These are phyloP conservation scores for Cupressus sempervirens DNA, from an alignment of 75 land plant species.

Conservation along the genomic window DNA sequence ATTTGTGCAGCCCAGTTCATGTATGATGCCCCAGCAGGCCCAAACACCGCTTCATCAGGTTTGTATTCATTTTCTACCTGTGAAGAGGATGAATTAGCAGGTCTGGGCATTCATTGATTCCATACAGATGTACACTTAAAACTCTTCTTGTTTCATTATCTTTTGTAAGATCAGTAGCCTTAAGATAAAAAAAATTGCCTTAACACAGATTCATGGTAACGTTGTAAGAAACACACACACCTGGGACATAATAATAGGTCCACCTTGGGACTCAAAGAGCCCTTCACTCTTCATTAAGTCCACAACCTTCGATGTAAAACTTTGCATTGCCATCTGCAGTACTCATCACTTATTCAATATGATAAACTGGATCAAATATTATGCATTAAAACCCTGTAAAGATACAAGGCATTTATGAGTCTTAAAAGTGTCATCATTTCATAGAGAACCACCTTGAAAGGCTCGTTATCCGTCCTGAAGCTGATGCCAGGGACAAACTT, in stretches of 20 bases:
- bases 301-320: constrained; percentile 66
- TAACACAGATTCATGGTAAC: neutral
- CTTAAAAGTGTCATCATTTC: neutral
- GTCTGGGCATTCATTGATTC: no score
- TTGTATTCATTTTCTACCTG: constrained; percentile 98
- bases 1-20: constrained; percentile 84
- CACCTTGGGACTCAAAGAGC: constrained; percentile 73
- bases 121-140: neutral
- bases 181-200: neutral
- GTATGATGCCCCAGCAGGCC: constrained; percentile 60
- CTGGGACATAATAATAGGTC: constrained; percentile 82
- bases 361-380: neutral
- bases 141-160: neutral
- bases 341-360: neutral
- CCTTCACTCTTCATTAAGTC: constrained; percentile 74
- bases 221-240: neutral
- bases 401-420: neutral
- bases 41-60: constrained; percentile 45
- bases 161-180: neutral
- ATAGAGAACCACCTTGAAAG: constrained; percentile 65
- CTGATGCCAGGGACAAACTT: constrained; percentile 88
- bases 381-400: neutral
- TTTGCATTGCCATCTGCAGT: constrained; percentile 66
- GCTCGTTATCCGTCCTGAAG: constrained; percentile 84
- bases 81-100: neutral